phyloP scores from a whole-genome alignment of 1,284 basidiomycete genomes.

The Athelia sp. region DNA sequence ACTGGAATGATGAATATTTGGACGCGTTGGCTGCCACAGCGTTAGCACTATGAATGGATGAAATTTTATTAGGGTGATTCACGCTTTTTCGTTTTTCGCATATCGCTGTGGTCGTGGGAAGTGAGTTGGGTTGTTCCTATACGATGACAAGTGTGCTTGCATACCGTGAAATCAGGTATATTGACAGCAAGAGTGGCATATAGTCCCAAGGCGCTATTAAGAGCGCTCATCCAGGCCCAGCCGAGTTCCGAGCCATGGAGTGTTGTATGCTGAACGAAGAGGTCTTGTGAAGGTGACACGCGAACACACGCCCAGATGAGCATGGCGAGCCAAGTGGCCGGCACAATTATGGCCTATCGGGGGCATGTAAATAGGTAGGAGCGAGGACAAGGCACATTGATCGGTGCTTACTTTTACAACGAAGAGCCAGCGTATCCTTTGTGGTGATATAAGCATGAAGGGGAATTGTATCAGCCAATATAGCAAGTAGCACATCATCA shows the following conservation, averaged over 20 bases:
- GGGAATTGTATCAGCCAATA: slow-evolving; percentile 77
- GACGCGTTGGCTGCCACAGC: slow-evolving; percentile 48
- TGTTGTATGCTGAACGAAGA: slow-evolving; percentile 40
- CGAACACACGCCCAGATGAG: slow-evolving; percentile 71
- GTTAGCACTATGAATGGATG: slow-evolving; percentile 1
- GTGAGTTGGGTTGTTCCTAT: neutral
- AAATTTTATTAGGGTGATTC: slow-evolving; percentile 15
- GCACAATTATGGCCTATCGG: slow-evolving; percentile 49
- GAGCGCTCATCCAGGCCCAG: slow-evolving; percentile 71
- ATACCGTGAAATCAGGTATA: slow-evolving; percentile 68
- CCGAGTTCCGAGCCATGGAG: slow-evolving; percentile 47
- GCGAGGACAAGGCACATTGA: neutral
- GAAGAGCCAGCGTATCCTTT: slow-evolving; percentile 71
- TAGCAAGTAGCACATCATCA: slow-evolving; percentile 73
- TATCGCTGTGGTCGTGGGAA: slow-evolving; percentile 38
- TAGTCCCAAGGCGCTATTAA: slow-evolving; percentile 66
- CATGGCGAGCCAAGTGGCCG: slow-evolving; percentile 63
- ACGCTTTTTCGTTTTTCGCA: slow-evolving; percentile 56
- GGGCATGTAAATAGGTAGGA: neutral
- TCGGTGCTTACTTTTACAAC: slow-evolving; percentile 37
- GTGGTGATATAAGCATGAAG: slow-evolving; percentile 72
- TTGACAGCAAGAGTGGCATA: slow-evolving; percentile 67
- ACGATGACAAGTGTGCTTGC: slow-evolving; percentile 10
- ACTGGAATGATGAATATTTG: slow-evolving; percentile 69
- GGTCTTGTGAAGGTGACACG: slow-evolving; percentile 49